Conservation (phyloP, 2,329 filamentous ascomycete genomes). For the Alternaria angustiovoidea region DNA sequence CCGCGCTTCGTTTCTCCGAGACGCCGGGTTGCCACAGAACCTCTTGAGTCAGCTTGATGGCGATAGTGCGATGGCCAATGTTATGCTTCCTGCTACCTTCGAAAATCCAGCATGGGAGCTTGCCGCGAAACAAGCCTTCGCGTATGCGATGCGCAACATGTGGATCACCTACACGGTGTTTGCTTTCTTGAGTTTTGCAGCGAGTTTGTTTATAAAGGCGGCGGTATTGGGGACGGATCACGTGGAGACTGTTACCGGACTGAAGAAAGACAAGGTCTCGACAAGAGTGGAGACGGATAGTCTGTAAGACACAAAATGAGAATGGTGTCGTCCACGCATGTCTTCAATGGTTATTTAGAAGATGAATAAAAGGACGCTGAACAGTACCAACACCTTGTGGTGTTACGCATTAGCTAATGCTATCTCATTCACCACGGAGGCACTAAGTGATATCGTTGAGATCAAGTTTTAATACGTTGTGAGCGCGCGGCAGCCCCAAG, state of each 20-base stretch:
- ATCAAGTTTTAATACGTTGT: background rate
- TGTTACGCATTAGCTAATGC: background rate
- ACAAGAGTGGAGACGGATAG: background rate
- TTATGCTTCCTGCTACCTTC: constrained; percentile 63
- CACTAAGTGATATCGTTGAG: background rate
- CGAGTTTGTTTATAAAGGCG: constrained; percentile 50
- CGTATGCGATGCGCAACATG: constrained; percentile 55
- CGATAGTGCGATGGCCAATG: constrained; percentile 66
- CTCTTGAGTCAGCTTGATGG: constrained; percentile 63
- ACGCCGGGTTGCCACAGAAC: constrained; percentile 59
- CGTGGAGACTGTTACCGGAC: constrained; percentile 57
- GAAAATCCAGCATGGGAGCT: constrained; percentile 54
- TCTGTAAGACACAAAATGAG: background rate
- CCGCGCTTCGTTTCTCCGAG: constrained; percentile 56
- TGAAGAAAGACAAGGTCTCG: constrained; percentile 42
- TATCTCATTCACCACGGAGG: background rate
- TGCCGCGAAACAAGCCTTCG: constrained; percentile 54
- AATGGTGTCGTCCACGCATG: background rate
- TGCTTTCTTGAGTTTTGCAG: constrained; percentile 48
- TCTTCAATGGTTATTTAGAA: background rate
- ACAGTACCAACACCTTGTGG: background rate
- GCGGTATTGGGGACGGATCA: constrained; percentile 55
- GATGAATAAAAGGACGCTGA: background rate
- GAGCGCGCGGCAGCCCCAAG: background rate
- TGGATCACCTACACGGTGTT: constrained; percentile 59